A percentile compares a stretch with the other conserved stretches of the same genome.
These are phyloP conservation scores for Eucalyptus melliodora DNA, from an alignment of 345 rosid species.

Conservation along the genomic window DNA sequence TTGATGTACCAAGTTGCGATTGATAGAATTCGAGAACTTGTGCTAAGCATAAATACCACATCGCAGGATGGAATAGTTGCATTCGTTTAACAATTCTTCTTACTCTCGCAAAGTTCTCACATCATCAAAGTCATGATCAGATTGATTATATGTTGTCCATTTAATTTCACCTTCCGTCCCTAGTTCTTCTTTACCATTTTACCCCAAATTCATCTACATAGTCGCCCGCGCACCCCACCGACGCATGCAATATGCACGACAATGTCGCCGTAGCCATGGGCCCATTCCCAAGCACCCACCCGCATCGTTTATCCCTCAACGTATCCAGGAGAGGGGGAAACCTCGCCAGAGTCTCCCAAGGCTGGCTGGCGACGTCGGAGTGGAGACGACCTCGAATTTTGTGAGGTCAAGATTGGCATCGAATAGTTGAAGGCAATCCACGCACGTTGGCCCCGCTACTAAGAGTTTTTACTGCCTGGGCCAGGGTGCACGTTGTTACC, in stretches of 20 bases:
- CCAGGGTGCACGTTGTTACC: background rate
- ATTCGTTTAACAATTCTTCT: background rate
- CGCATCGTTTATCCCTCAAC: no score
- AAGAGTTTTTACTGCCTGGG: background rate
- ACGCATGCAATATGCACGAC: background rate
- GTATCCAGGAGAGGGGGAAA: background rate
- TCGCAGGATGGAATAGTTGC: fast-evolving
- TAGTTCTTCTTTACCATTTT: background rate
- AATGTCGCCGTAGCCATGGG: no score
- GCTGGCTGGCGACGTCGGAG: background rate
- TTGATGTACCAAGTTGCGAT: no score
- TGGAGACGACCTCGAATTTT: background rate
- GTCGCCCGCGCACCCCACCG: background rate
- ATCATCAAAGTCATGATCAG: background rate
- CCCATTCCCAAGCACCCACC: no score
- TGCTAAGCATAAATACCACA: background rate
- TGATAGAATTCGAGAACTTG: background rate
- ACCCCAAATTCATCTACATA: background rate
- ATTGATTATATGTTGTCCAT: background rate
- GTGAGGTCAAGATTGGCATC: background rate
- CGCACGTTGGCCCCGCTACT: background rate
- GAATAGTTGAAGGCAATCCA: background rate
- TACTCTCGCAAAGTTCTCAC: fast-evolving
- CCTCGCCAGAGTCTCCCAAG: background rate
- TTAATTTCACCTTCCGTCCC: no score